These are phyloP conservation scores for Aspergillus bombycis DNA, from an alignment of 2,329 filamentous ascomycete species.

Conservation along the genomic window DNA sequence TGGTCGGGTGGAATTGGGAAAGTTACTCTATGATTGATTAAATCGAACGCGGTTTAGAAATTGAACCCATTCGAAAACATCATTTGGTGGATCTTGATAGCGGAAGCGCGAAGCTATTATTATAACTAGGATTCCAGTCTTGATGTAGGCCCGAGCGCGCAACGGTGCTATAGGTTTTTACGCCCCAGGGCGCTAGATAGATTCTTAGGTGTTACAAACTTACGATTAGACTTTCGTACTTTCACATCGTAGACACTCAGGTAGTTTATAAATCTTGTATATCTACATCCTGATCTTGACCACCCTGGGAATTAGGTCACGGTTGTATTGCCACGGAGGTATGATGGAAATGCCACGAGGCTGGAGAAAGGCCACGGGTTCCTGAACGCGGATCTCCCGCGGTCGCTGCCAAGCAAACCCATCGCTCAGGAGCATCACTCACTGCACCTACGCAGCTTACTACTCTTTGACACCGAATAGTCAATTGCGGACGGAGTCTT, in stretches of 20 bases:
- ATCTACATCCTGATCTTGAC: too few species aligned
- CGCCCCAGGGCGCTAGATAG: too few species aligned
- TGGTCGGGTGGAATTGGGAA: background rate
- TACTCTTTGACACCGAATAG: background rate
- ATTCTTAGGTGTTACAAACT: too few species aligned
- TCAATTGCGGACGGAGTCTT: background rate
- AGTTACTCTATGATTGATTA: background rate
- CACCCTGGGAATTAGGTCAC: too few species aligned
- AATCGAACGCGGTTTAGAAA: background rate
- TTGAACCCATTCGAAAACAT: background rate
- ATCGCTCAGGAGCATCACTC: conserved; percentile 11
- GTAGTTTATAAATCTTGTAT: too few species aligned
- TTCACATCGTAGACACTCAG: too few species aligned
- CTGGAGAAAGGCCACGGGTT: conserved; percentile 15
- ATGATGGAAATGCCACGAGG: background rate
- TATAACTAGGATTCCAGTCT: background rate
- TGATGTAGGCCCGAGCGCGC: too few species aligned
- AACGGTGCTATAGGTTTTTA: too few species aligned
- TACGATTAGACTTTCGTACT: too few species aligned
- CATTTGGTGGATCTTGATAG: conserved; percentile 2
- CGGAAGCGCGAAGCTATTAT: too few species aligned
- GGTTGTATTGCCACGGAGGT: background rate
- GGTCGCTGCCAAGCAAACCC: conserved; percentile 4
- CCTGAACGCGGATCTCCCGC: conserved; percentile 18
- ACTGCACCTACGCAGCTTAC: conserved; percentile 5